Evolutionary conservation across 1,139 yeast species (phyloP).

Genomic region (Geotrichum aggregatum): DNA sequence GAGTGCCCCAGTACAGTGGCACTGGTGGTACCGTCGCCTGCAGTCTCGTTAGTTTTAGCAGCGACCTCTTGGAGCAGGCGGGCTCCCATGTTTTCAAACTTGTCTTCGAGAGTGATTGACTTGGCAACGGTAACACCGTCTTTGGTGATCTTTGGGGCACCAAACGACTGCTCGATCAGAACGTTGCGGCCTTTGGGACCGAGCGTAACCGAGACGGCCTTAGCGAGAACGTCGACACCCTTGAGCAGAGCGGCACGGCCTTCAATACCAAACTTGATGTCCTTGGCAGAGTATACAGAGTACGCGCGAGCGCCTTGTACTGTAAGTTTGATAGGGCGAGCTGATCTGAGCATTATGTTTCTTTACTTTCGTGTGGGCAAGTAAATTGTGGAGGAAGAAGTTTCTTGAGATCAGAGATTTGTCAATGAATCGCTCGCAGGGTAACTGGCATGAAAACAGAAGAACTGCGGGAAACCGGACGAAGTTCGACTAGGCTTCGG

Average conservation of each 20-base stretch:
- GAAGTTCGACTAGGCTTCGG: too few relatives aligned
- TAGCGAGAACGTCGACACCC: slow-evolving; percentile 95
- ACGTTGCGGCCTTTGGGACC: slow-evolving; percentile 99
- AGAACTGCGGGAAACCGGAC: too few relatives aligned
- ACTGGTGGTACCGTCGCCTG: slow-evolving; percentile 99
- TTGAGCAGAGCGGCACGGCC: slow-evolving; percentile 94
- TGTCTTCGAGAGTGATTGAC: slow-evolving; percentile 80
- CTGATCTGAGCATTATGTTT: slow-evolving; percentile 17
- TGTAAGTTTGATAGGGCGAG: slow-evolving; percentile 23
- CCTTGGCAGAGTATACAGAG: slow-evolving; percentile 67
- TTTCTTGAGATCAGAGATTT: background rate
- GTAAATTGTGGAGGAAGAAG: too few relatives aligned
- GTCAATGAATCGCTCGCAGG: background rate
- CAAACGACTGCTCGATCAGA: slow-evolving; percentile 92
- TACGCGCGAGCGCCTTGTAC: slow-evolving; percentile 32
- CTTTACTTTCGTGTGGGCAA: too few relatives aligned
- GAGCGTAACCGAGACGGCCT: slow-evolving; percentile 93
- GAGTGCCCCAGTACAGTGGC: slow-evolving; percentile 97
- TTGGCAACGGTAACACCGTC: slow-evolving; percentile 99
- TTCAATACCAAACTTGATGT: slow-evolving; percentile 95
- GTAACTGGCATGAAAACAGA: background rate
- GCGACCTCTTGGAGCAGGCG: slow-evolving; percentile 96
- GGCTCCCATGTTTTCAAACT: slow-evolving; percentile 96
- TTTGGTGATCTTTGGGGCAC: slow-evolving; percentile 97
- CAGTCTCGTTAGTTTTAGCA: slow-evolving; percentile 94